Conservation (phyloP, 2,329 filamentous ascomycete species). For the Massarina eburnea region DNA sequence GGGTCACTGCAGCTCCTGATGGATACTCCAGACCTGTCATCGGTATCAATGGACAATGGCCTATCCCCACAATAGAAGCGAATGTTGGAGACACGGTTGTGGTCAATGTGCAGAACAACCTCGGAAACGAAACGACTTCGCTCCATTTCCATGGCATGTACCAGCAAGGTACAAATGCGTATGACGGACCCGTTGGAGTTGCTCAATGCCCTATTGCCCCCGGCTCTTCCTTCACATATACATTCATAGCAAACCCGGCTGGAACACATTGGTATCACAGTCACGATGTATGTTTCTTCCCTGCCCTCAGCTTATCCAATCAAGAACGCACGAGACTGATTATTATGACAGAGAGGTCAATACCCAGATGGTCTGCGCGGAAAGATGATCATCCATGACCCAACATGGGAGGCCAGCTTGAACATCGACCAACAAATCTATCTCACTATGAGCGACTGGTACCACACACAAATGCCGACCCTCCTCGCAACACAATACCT, state of each 20-base stretch:
- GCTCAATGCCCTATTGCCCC: slow-evolving; percentile 45
- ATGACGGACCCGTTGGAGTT: slow-evolving; percentile 56
- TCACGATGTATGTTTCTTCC: background rate
- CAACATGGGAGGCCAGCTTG: slow-evolving; percentile 52
- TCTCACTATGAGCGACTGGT: slow-evolving; percentile 69
- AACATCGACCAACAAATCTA: slow-evolving; percentile 59
- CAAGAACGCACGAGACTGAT: background rate
- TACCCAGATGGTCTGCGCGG: slow-evolving; percentile 68
- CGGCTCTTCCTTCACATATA: slow-evolving; percentile 26
- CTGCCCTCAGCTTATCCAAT: background rate
- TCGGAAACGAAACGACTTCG: slow-evolving; percentile 62
- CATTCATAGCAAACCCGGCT: slow-evolving; percentile 51
- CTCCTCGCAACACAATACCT: slow-evolving; percentile 51
- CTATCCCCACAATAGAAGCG: slow-evolving; percentile 69
- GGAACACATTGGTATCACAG: slow-evolving; percentile 42
- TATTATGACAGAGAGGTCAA: slow-evolving; percentile 44
- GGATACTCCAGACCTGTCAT: slow-evolving; percentile 49
- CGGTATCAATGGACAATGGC: slow-evolving; percentile 73
- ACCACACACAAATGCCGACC: slow-evolving; percentile 60
- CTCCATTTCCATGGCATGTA: slow-evolving; percentile 78
- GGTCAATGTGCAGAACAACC: slow-evolving; percentile 67
- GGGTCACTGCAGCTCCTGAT: slow-evolving; percentile 6
- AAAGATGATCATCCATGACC: slow-evolving; percentile 64
- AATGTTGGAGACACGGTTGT: slow-evolving; percentile 71
- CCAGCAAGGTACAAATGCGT: slow-evolving; percentile 43